Base-by-base conservation (phyloP, 305 asterid species). In the Andrographis paniculata region DNA sequence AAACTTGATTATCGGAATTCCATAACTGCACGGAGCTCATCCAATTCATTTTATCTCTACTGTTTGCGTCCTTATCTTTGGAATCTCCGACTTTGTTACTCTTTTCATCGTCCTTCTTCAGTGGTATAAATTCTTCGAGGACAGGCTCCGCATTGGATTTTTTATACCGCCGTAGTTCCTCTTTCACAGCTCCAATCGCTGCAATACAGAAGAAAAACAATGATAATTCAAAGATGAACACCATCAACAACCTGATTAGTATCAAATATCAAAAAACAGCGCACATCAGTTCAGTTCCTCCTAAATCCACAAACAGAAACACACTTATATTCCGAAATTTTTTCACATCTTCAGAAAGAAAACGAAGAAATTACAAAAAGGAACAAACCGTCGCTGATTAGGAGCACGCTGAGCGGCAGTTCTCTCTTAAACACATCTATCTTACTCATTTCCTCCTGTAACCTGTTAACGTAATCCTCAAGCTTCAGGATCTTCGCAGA, bases 11-110 rank as follows among this genome's bases (percentile, higher is more conserved):
- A 41, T 72, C 85, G 11, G 79, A 48, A 53, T 54, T 73, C 84
- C 94, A 73, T 13, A 82, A 67, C 91, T 81, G 87, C 17, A 72
- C 84, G 35, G 95, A 78, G 52, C 93, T 84, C 87, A 78, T 67
- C 95, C 95, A 81, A 54, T 67, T 81, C 87, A 72, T 76, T 54
- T 84, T 79, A 37, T 84, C 89, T 56, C 58, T 53, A 38, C 60
- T 77, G 19, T 50, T 33, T 42, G 24, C 30, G 6, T 63, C 67
- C 2, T 69, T 45, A 14, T 55, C 71, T 1, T 21, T 61, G 31
- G 12, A 39, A 12, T 14, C 58, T 35, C 37, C 60, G 52, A 19
- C 16, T 20, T 30, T 33, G 36, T 39, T 52, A 49, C 68, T 58
- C 75, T 43, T 56, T 56, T 30, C 42, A 14, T 56, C 51, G 11